Base-by-base conservation (phyloP, 768 basidiomycete species). In the Rhodotorula graminis region DNA sequence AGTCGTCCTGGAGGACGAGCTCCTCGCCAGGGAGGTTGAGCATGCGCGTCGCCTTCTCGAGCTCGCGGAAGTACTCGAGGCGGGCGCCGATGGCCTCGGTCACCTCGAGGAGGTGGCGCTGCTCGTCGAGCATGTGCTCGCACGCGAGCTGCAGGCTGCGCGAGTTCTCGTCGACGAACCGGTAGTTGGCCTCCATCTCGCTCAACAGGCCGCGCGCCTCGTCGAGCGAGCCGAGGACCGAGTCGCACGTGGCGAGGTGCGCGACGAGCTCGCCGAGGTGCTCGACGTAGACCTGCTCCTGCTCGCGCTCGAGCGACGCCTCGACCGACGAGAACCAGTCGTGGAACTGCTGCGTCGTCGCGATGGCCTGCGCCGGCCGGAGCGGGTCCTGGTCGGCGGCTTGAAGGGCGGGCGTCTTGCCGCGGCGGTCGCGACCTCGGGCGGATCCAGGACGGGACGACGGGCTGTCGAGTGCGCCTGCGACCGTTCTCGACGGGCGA, bases 251-350 rank as follows among this genome's bases (percentile, higher is more conserved):
- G 29, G 85, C 85, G 42, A 95, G 82, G 79, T 96, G 90, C 47
- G 86, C 86, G 7, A 87, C 84, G 23, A 98, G 86, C 72, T 86
- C 87, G 19, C 87, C 87, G 29, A 94, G 86, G 80, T 97, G 91
- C 1, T 88, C 87, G 37, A 92, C 86, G 80, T 96, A 97, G 79
- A 93, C 89, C 11, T 92, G 88, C 78, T 97, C 95, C 78, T 98
- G 95, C 70, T 90, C 90, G 78, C 93, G 92, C 15, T 93, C 90
- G 50, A 96, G 91, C 6, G 90, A 90, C 25, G 90, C 85, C 75
- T 96, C 93, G 65, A 99, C 88, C 53, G 90, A 84, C 44, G 91
- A 85, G 80, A 93, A 95, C 89, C 93, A 96, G 82, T 98, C 95
- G 79, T 94, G 92, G 81, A 99, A 95, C 76, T 97, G 93, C 77